Evolutionary conservation across 2,329 filamentous ascomycete species (phyloP), one percentile per base, ranked within the genome.

Genomic region (Colletotrichum horii): DNA sequence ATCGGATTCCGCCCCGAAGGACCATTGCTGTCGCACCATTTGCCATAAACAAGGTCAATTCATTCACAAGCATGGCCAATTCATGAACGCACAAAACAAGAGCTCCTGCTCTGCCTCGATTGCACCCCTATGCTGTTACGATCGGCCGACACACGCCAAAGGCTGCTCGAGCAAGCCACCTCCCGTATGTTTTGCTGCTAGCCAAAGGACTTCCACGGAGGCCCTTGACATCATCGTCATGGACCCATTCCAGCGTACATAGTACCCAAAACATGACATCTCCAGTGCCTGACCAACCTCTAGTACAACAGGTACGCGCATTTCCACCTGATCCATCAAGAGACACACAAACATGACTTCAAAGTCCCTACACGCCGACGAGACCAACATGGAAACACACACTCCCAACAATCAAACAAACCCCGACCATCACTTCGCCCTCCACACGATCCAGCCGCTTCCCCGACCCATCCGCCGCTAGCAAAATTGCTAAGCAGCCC

Each of bases 11-110:
- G 19, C 38, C 19, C 38, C 38, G 26, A 48, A 48, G 19, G 19
- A 48, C 38, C 38, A 4, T 48, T 15, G 38, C 38, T 48, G 38
- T 8, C 38, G n/a, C 1, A 48, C 38, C 38, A 48, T 48, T 12
- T 19, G 38, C 19, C 38, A 48, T 48, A 0, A 48, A 30, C 19
- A 48, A 48, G 9, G 12, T 12, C 1, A 1, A 0, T n/a, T 12
- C 1, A 12, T 48, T 12, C 5, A 12, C 38, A 48, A 48, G 0
- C 38, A 48, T 48, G 38, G 9, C 0, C 0, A n/a, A 12, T 48
- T 48, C 38, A 48, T 48, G 38, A 48, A 12, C 9, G 19, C 38
- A n/a, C 38, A 12, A 48, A n/a, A n/a, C 5, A n/a, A n/a, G 38
- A 9, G 38, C 38, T 48, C 38, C 38, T 12, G 38, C 38, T 48